phyloP scores from a whole-genome alignment of 306 rosid genomes.

The Cucumis cinereus region DNA sequence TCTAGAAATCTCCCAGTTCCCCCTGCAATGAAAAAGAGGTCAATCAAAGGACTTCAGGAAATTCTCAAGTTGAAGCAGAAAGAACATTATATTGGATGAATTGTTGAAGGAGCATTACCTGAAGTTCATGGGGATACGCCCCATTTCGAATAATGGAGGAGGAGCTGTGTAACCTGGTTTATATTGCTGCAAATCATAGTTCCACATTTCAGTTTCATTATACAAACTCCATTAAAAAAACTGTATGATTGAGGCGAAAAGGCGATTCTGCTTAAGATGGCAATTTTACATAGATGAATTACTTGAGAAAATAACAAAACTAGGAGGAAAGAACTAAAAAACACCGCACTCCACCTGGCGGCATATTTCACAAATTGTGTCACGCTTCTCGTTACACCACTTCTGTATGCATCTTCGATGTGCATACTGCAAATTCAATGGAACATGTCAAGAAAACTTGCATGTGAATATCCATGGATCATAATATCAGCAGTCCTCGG shows the following conservation, averaged over 20 bases:
- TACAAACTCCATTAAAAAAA: background rate
- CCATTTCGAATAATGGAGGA: slow-evolving; percentile 68
- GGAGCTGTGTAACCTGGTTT: slow-evolving; percentile 90
- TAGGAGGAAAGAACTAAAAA: background rate
- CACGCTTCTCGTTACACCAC: slow-evolving; percentile 97
- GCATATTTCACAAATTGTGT: slow-evolving; percentile 89
- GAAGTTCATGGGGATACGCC: slow-evolving; percentile 89
- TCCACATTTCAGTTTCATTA: background rate
- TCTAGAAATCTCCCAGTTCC: slow-evolving; percentile 88
- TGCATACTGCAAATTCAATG: slow-evolving; percentile 56
- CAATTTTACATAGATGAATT: background rate
- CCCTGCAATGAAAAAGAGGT: slow-evolving; percentile 37
- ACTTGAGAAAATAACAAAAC: background rate
- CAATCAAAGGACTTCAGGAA: background rate
- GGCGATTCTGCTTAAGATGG: background rate
- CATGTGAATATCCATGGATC: background rate
- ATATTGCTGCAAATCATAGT: slow-evolving; percentile 47
- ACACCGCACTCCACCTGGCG: slow-evolving; percentile 53
- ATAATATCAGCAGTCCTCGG: background rate
- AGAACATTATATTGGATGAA: background rate
- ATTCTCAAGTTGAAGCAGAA: background rate
- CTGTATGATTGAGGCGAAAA: background rate
- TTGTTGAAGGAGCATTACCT: slow-evolving; percentile 36
- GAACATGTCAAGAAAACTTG: background rate
- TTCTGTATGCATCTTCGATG: slow-evolving; percentile 84